Evolutionary conservation across 2,329 filamentous ascomycete genomes (phyloP), one percentile per base, ranked within the genome.

Genomic region (Lachnellula occidentalis): DNA sequence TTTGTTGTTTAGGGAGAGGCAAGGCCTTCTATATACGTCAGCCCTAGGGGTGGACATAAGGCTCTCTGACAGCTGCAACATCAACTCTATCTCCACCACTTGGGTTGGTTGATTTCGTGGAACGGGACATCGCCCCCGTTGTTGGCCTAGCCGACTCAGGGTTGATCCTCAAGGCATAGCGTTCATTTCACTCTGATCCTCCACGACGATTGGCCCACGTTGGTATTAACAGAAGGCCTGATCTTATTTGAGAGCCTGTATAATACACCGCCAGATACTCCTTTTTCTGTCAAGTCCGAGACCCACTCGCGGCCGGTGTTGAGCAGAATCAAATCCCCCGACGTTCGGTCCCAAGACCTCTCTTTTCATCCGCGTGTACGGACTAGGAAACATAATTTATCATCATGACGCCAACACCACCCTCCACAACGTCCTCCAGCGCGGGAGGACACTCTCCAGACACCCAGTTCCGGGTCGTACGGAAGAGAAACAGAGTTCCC

Each of bases 401-500:
- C 53, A 62, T 60, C 54, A 90, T 90, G 87, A 83, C 85, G 57
- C 87, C 87, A 22, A 91, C 88, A 49, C 87, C 89, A 53, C 85
- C 87, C 19, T 91, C 88, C 31, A 89, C 87, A 51, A 86, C 84
- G 36, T 88, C 89, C 8, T 94, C 90, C 15, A 84, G 76, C 61
- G 85, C 85, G 56, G 83, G 87, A 60, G 79, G 76, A 22, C 86
- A 88, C 59, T 95, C 91, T 45, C 90, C 92, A 34, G 90, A 96
- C 70, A 83, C 88, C 51, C 87, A 92, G 62, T 95, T 89, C 67
- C 83, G 90, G 64, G 86, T 96, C 49, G 88, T 96, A 56, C 86
- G 92, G 62, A 95, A 95, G 76, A 83, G 92, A 70, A 96, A 97
- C 68, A 81, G 92, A 56, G 86, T 96, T 15, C 92, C 92, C 46